Evolutionary conservation across 139 green algal genomes (phyloP), one percentile per base, ranked within the genome.

Genomic region (Auxenochlorella protothecoides): DNA sequence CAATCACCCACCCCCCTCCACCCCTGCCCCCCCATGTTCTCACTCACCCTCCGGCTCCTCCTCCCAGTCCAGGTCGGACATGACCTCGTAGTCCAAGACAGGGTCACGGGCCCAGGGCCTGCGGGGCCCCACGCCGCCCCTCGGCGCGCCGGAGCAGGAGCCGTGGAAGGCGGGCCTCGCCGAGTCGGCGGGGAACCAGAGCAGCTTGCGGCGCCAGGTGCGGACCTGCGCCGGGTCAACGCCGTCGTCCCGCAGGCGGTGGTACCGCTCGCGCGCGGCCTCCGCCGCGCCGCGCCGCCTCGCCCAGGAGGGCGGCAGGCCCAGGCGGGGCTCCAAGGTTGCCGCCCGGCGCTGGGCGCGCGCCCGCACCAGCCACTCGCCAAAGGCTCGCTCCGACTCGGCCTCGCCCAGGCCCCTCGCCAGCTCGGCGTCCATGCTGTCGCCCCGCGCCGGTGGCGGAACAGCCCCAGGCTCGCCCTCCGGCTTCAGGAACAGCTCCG

Each of bases 1-100:
- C 15, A 27, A 66, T 44, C 65, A 44, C 56, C 56, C 65, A 6
- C 63, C 63, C 53, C 70, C 60, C 44, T 65, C 73, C 71, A 60
- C 66, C 55, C 62, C 52, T 16, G 10, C 53, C 12, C 72, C 54
- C 59, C 79, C 73, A 14, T 72, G 81, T 15, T 81, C 74, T 65
- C 68, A 68, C 71, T 83, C 83, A 4, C 82, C 87, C 68, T 92
- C 88, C 2, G 89, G 87, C 79, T 94, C 89, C 65, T 86, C 82
- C 81, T 92, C 86, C 89, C 89, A 94, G 16, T 93, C 89, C 54
- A 89, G 72, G 66, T 94, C 89, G 15, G 73, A 84, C 77, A 85
- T 85, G 27, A 88, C 85, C 55, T 90, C 85, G 70, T 94, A 94
- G 80, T 94, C 87, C 73, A 94, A 62, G 5, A 55, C 53, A 27